Conservation (phyloP, 345 rosid species). For the rapeseed (Brassica napus) region DNA sequence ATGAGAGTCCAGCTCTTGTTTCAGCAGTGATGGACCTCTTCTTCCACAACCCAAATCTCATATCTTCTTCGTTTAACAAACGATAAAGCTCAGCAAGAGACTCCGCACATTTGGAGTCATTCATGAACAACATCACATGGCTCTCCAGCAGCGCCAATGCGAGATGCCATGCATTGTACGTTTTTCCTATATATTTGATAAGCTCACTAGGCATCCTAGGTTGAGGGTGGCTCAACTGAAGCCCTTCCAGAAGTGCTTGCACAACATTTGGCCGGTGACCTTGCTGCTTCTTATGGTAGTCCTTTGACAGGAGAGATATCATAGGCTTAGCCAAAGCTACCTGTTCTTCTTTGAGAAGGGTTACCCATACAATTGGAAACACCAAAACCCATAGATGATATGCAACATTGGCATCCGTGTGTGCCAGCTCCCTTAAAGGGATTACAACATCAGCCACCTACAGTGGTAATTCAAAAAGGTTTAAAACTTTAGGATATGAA, state of each 20-base stretch:
- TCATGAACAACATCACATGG: conserved; percentile 89
- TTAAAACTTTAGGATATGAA: conserved; percentile 1
- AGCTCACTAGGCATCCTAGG: conserved; percentile 99
- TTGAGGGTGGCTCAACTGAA: conserved; percentile 97
- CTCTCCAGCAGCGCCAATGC: conserved; percentile 92
- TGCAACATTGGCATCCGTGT: conserved; percentile 93
- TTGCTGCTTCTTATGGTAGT: conserved; percentile 98
- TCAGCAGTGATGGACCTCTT: conserved; percentile 92
- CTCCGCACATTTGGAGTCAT: conserved; percentile 88
- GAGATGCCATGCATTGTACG: conserved; percentile 97
- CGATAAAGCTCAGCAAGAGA: conserved; percentile 96
- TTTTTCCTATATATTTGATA: conserved; percentile 93
- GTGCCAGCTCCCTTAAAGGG: conserved; percentile 94
- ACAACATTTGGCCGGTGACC: conserved; percentile 93
- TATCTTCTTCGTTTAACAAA: conserved; percentile 95
- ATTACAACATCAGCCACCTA: conserved; percentile 91
- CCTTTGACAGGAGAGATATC: conserved; percentile 80
- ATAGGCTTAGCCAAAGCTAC: conserved; percentile 84
- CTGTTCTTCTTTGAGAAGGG: conserved; percentile 88
- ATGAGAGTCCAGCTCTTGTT: conserved; percentile 94
- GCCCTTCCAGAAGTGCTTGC: conserved; percentile 98
- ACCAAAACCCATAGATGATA: conserved; percentile 98
- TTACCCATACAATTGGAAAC: conserved; percentile 97
- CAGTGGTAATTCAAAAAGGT: conserved; percentile 10
- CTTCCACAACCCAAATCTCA: conserved; percentile 99